Base-by-base conservation (phyloP, 2,329 filamentous ascomycete genomes). In the Penicillium brevicompactum region DNA sequence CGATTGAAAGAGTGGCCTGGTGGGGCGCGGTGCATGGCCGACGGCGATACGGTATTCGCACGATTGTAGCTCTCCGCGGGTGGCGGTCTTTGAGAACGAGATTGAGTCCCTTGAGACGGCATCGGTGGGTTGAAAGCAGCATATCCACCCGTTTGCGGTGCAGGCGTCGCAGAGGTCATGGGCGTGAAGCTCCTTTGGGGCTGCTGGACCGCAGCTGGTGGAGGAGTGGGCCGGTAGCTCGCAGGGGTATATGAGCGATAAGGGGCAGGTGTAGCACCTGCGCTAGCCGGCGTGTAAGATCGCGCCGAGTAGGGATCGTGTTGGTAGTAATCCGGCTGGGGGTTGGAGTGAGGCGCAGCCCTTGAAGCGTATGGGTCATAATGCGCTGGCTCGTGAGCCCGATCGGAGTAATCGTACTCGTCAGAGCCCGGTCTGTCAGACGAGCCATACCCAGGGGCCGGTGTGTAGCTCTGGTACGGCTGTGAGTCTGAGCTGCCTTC, bases 1-100 rank as follows among this genome's bases (percentile, higher is more conserved):
- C 64, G 58, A 21, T 65, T 59, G 54, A 70, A 68, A 7, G 57
- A 54, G 40, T 63, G 60, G 11, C 59, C 57, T 7, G 67, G 61
- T 11, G 63, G 51, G 14, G 53, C 54, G 31, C 60, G 56, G 37
- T 65, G 60, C 59, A 66, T 66, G 11, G 51, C 59, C 1, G 64
- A 63, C 8, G 67, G 54, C 11, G 66, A 65, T 1, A 51, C 56
- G 7, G 62, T 60, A 24, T 64, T 56, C 3, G 66, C 58, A 6
- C 65, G 58, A 5, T 40, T 34, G 49, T 62, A 66, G 13, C 59
- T 61, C 22, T 64, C 63, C 5, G 60, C 53, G 3, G 34, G 46
- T n/a, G 56, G 50, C 4, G 45, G 18, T 18, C 48, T 40, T 16
- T 42, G 57, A 18, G 43, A 37, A 13, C 21, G 53, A 46, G 58